Evolutionary conservation across 2,329 filamentous ascomycete species (phyloP), one percentile per base, ranked within the genome.

Genomic region (Truncatella angustata): DNA sequence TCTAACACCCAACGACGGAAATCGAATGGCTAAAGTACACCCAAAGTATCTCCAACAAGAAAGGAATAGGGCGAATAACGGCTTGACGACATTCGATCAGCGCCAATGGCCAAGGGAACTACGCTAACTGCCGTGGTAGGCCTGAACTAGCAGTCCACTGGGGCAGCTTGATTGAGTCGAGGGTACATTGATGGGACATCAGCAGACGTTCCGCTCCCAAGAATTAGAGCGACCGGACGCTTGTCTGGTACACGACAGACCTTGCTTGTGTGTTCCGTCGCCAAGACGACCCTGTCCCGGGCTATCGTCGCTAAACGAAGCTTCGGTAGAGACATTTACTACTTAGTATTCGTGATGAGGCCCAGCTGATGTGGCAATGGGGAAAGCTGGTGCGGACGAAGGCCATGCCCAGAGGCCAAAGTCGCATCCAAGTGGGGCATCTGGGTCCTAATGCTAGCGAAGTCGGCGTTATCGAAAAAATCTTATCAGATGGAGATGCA

Each of bases 401-500:
- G 26, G 40, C 47, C 57, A 58, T 60, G 58, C 50, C n/a, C n/a
- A n/a, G n/a, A 55, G 49, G 57, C 44, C 11, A 30, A 53, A 45
- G 56, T n/a, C 51, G 56, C 56, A 51, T 51, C 57, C 45, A 56
- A 59, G 61, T 60, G 55, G 57, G 57, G 55, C 23, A 36, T 45
- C 40, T 45, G 45, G 37, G 53, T 36, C 21, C 57, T 56, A 11
- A 54, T 52, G 43, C 49, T 56, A 57, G 66, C 73, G 70, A 73
- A 68, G 70, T 75, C 72, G 73, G 73, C 62, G 59, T 76, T 75
- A 80, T 79, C 75, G 73, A 20, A 68, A 60, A 68, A 74, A 79
- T 79, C 75, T 69, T 74, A 79, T 79, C 77, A 79, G 75, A 78
- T 79, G 64, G 58, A 67, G 54, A 56, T 63, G 64, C 59, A 60